phyloP scores from a whole-genome alignment of 192 early-diverging fungal genomes.

The Spizellomyces punctatus region DNA sequence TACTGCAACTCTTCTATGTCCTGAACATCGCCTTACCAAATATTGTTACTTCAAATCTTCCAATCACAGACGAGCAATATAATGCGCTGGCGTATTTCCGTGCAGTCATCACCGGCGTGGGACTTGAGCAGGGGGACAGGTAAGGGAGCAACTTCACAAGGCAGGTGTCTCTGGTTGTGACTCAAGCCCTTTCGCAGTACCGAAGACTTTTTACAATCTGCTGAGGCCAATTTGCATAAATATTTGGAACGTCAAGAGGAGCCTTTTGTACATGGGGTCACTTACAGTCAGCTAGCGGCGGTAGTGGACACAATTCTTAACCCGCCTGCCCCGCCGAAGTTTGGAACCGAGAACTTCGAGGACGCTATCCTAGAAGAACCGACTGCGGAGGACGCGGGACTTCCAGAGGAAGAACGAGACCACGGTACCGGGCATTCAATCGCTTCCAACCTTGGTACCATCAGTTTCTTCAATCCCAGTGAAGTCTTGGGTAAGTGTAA shows the following conservation, averaged over 20 bases:
- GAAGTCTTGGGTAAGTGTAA: constrained; percentile 27
- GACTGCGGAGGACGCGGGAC: not conserved
- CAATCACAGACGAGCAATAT: constrained; percentile 27
- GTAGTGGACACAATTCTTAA: constrained; percentile 25
- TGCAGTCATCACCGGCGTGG: constrained; percentile 11
- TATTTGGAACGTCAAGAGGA: constrained; percentile 23
- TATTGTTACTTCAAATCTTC: not conserved
- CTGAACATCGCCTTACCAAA: constrained; percentile 21
- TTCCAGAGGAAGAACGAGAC: constrained; percentile 1
- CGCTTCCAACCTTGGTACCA: not conserved
- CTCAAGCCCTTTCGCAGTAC: not conserved
- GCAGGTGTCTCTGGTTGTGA: not conserved
- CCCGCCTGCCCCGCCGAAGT: constrained; percentile 36
- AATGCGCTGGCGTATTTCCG: constrained; percentile 31
- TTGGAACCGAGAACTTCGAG: constrained; percentile 16
- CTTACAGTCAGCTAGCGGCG: constrained; percentile 32
- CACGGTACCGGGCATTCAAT: not conserved
- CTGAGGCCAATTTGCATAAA: constrained; percentile 27
- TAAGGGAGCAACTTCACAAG: constrained; percentile 1
- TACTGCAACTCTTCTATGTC: constrained; percentile 18
- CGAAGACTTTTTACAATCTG: constrained; percentile 16
- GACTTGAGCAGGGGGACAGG: constrained; percentile 20
- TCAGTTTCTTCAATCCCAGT: constrained; percentile 37
- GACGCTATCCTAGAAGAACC: not conserved
- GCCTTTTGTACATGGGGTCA: constrained; percentile 22